phyloP scores from a whole-genome alignment of 2,329 filamentous ascomycete species.

The Trichoderma pleuroti region DNA sequence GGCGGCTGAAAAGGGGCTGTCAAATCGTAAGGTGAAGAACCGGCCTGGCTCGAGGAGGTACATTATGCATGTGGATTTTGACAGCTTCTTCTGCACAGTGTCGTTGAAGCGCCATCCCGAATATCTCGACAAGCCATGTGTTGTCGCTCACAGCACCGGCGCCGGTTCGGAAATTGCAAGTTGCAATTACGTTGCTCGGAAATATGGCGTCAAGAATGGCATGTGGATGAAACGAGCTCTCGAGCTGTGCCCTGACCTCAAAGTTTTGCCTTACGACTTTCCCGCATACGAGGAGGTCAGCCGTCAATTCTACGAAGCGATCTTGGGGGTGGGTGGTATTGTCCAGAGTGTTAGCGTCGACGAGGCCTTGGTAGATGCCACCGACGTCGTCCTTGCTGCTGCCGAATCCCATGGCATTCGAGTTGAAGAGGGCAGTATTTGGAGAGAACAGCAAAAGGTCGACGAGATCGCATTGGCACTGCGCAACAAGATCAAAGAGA shows the following conservation, averaged over 20 bases:
- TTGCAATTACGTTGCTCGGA: conserved; percentile 89
- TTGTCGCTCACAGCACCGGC: conserved; percentile 82
- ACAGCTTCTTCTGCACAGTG: conserved; percentile 96
- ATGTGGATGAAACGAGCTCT: conserved; percentile 98
- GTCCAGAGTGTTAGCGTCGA: conserved; percentile 98
- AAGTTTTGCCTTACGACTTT: conserved; percentile 94
- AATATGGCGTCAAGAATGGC: conserved; percentile 87
- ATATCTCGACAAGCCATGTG: conserved; percentile 72
- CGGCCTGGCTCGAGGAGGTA: conserved; percentile 68
- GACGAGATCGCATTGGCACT: conserved; percentile 64
- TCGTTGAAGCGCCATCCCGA: conserved; percentile 76
- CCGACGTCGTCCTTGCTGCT: conserved; percentile 61
- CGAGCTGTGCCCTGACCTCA: conserved; percentile 78
- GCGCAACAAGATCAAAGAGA: conserved; percentile 65
- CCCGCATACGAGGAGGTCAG: conserved; percentile 92
- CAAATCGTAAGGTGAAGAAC: conserved; percentile 46
- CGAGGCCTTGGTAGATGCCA: conserved; percentile 86
- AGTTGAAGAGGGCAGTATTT: conserved; percentile 64
- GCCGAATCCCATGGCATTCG: conserved; percentile 63
- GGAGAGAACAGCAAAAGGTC: conserved; percentile 74
- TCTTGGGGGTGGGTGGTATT: conserved; percentile 72
- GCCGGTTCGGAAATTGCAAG: conserved; percentile 92
- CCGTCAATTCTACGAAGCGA: conserved; percentile 77
- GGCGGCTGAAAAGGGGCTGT: conserved; percentile 62
- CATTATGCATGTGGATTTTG: conserved; percentile 94